Conservation (phyloP, 2,329 filamentous ascomycete genomes). For the Cadophora luteo-olivacea region DNA sequence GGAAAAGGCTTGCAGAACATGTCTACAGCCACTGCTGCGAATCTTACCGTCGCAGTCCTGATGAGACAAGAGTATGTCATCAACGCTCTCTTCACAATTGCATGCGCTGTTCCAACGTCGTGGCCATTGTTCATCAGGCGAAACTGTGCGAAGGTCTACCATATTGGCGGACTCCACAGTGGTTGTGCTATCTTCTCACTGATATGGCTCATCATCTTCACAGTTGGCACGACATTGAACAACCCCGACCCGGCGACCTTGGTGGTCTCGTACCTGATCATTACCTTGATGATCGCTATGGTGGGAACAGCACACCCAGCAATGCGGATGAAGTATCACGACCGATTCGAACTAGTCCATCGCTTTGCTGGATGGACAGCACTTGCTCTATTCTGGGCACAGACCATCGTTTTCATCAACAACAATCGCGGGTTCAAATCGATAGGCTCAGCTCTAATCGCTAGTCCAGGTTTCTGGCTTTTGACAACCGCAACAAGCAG, state of each 20-base stretch:
- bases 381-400: conserved; percentile 69
- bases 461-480: conserved; percentile 69
- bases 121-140: conserved; percentile 55
- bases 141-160: conserved; percentile 56
- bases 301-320: conserved; percentile 67
- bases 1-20: conserved; percentile 13
- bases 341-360: conserved; percentile 74
- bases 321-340: conserved; percentile 68
- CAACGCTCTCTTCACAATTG: conserved; percentile 56
- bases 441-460: conserved; percentile 48
- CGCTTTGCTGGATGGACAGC: conserved; percentile 76
- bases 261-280: conserved; percentile 63
- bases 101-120: conserved; percentile 53
- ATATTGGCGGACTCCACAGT: conserved; percentile 60
- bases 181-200: conserved; percentile 56
- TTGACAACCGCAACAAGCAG: conserved; percentile 67
- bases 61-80: conserved; percentile 61
- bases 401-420: conserved; percentile 62
- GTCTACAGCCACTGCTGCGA: conserved; percentile 26
- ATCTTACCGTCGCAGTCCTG: conserved; percentile 53
- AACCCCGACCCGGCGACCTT: conserved; percentile 46
- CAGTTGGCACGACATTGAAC: conserved; percentile 48
- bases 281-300: conserved; percentile 63
- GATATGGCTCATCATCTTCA: conserved; percentile 53
- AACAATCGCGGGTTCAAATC: conserved; percentile 46